These are phyloP conservation scores for Laetiporus sulphureus DNA, from an alignment of 1,284 basidiomycete species.

Conservation along the genomic window DNA sequence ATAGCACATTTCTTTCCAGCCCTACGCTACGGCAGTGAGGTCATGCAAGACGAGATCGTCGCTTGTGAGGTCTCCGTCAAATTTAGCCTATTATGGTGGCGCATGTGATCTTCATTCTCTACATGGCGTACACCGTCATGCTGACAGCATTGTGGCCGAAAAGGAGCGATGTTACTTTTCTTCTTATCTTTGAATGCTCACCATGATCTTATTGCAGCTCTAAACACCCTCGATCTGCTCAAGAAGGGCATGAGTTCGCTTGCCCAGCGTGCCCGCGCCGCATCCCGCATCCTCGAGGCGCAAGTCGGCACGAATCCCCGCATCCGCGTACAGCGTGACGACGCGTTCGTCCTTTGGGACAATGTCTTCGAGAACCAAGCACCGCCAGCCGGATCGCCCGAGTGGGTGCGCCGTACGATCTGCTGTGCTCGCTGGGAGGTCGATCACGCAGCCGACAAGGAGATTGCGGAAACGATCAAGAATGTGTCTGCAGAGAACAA, in stretches of 20 bases:
- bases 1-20: too few relatives aligned
- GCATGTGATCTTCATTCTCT: too few relatives aligned
- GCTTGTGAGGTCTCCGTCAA: too few relatives aligned
- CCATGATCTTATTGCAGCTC: conserved; percentile 47
- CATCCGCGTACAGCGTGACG: conserved; percentile 71
- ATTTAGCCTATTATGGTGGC: too few relatives aligned
- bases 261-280: conserved; percentile 76
- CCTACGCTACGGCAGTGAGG: too few relatives aligned
- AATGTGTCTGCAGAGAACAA: too few relatives aligned
- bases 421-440: conserved; percentile 73
- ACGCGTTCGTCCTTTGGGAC: conserved; percentile 77
- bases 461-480: conserved; percentile 13
- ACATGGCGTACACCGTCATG: too few relatives aligned
- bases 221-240: conserved; percentile 89
- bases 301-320: conserved; percentile 75
- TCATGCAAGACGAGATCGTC: too few relatives aligned
- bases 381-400: conserved; percentile 44
- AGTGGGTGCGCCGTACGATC: conserved; percentile 76
- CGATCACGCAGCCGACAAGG: conserved; percentile 28
- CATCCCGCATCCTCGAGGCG: conserved; percentile 76
- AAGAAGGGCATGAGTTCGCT: conserved; percentile 82
- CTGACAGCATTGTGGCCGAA: too few relatives aligned
- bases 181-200: too few relatives aligned
- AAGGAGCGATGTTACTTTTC: too few relatives aligned
- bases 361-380: conserved; percentile 41